Evolutionary conservation across 768 basidiomycete genomes (phyloP), one percentile per base, ranked within the genome.

Genomic region (Leccinum disarticulatum): DNA sequence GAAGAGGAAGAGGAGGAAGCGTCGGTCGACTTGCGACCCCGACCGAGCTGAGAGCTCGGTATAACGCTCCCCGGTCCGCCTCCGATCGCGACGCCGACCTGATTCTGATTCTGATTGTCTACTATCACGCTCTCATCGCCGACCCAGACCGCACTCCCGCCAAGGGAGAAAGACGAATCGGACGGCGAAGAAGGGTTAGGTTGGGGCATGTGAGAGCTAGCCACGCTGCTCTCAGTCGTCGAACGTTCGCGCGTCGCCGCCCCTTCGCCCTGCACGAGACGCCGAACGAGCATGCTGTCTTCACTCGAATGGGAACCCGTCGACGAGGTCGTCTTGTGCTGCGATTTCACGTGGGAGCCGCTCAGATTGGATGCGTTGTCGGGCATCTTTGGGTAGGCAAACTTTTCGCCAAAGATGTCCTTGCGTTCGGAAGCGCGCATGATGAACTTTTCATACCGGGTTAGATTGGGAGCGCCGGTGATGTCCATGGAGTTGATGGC

Each of bases 401-500:
- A 92, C 73, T 91, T 92, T 67, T 98, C 95, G 19, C 86, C 78
- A 70, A 98, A 95, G 48, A 97, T 81, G 70, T 98, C 95, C 71
- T 92, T 94, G 33, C 94, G 83, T 61, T 98, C 95, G 14, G 90
- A 92, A 1, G 86, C 82, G 30, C 95, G 90, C 82, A 98, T 87
- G 59, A 99, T 82, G 56, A 94, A 77, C 65, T 93, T 93, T 76
- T 99, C 97, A 62, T 82, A 78, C 30, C 91, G 85, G 5, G 87
- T 87, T 48, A 99, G 77, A 5, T 78, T 72, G 2, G 97, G 97
- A 27, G 91, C 86, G 9, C 80, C 81, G n/a, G 87, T 82, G 19
- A 93, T 78, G 68, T 96, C 86, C 83, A 98, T 93, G 6, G 90
- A 86, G 71, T 98, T 98, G 62, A 98, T 87, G 5, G 95, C 87